Conservation (phyloP, 257 asterid genomes). For the Fraxinus cuspidata region DNA sequence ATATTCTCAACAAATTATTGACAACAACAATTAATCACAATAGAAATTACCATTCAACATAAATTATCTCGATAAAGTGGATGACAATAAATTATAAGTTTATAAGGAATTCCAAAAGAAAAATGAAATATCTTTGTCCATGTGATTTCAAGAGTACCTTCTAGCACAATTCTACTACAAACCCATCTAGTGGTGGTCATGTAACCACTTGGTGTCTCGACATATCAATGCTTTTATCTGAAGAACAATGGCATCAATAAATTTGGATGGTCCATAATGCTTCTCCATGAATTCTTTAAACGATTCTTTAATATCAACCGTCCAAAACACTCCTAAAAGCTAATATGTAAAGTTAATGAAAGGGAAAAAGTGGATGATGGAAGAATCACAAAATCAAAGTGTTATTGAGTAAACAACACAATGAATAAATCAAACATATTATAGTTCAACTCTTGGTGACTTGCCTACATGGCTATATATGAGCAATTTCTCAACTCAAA, state of each 20-base stretch:
- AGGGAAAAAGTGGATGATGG: constrained; percentile 34
- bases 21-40: too few relatives aligned
- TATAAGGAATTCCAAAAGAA: background rate
- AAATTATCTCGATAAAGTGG: background rate
- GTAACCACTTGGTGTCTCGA: constrained; percentile 25
- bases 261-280: constrained; percentile 39
- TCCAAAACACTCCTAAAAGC: constrained; percentile 17
- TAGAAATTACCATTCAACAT: background rate
- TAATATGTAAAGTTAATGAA: constrained; percentile 32
- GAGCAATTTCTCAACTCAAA: background rate
- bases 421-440: constrained; percentile 4
- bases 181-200: constrained; percentile 25
- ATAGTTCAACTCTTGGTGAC: background rate
- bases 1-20: background rate
- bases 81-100: background rate
- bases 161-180: background rate
- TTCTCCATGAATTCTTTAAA: constrained; percentile 3
- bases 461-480: background rate
- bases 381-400: constrained; percentile 30
- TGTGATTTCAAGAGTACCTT: background rate
- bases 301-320: constrained; percentile 40
- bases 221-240: constrained; percentile 25
- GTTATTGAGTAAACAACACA: constrained; percentile 32
- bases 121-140: background rate
- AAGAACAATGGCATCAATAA: constrained; percentile 24